Percentiles rank a stretch among this genome's conserved stretches.
Evolutionary conservation across 768 basidiomycete species (phyloP).

Genomic region (Tylopilus vinaceipallidus): DNA sequence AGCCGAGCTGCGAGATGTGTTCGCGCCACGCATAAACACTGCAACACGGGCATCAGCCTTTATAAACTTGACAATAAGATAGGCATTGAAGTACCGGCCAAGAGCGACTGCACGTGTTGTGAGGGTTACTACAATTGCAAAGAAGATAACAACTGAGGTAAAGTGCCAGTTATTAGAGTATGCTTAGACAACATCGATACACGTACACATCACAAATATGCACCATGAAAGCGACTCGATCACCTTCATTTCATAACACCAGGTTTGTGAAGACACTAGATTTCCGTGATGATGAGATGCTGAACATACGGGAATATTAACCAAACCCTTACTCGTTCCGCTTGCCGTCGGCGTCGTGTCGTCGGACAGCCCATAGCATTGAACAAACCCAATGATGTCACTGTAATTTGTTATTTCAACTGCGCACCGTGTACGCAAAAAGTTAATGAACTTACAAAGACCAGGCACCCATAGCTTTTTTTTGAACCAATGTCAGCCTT

Average conservation of each 20-base stretch:
- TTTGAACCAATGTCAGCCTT: conserved; percentile 8
- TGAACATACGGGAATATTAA: not conserved
- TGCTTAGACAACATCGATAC: conserved; percentile 2
- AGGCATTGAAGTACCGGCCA: conserved; percentile 26
- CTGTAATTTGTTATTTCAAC: conserved; percentile 34
- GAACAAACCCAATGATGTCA: conserved; percentile 64
- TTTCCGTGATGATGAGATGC: conserved; percentile 4
- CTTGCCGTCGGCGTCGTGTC: conserved; percentile 47
- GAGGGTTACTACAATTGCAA: conserved; percentile 56
- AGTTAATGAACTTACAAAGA: conserved; percentile 51
- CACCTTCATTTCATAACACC: conserved; percentile 79
- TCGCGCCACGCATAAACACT: conserved; percentile 33
- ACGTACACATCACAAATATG: conserved; percentile 53
- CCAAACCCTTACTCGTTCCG: conserved; percentile 47
- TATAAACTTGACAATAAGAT: not conserved
- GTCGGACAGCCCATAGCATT: conserved; percentile 53
- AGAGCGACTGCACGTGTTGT: conserved; percentile 38
- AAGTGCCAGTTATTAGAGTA: not conserved
- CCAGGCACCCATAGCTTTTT: conserved; percentile 75
- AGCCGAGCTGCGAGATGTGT: conserved; percentile 58
- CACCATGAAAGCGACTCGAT: conserved; percentile 80
- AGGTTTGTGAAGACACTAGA: conserved; percentile 54
- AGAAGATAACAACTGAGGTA: conserved; percentile 43
- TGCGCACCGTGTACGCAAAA: not conserved
- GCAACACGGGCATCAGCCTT: not conserved